Evolutionary conservation across 2,329 filamentous ascomycete genomes (phyloP).

Genomic region (Neurospora crassa): DNA sequence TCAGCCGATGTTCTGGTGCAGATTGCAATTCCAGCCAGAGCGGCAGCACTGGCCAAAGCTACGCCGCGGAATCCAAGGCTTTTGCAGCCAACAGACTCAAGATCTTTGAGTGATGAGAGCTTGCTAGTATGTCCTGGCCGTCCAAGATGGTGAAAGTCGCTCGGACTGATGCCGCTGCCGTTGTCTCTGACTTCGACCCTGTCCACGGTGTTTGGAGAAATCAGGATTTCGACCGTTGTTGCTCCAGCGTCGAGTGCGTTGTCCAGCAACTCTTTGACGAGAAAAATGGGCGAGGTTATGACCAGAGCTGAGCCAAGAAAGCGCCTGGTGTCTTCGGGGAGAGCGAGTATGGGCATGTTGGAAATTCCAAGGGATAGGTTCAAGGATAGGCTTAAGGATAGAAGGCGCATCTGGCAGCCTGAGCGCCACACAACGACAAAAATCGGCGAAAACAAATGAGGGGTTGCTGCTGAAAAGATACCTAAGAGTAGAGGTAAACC

Average conservation of each 20-base stretch:
- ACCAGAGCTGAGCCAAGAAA: conserved; percentile 52
- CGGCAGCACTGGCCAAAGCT: conserved; percentile 57
- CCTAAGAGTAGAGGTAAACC: background rate
- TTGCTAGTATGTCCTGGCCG: conserved; percentile 66
- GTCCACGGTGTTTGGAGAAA: conserved; percentile 58
- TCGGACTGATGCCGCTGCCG: conserved; percentile 56
- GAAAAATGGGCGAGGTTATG: conserved; percentile 47
- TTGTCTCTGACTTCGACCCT: conserved; percentile 64
- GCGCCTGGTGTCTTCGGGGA: conserved; percentile 40
- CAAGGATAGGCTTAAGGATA: background rate
- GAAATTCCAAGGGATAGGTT: background rate
- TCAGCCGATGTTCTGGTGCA: conserved; percentile 56
- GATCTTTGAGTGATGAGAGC: conserved; percentile 52
- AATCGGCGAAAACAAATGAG: background rate
- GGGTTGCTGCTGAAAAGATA: background rate
- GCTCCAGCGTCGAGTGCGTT: conserved; percentile 67
- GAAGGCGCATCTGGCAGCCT: background rate
- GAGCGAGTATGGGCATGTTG: conserved; percentile 39
- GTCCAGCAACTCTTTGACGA: conserved; percentile 70
- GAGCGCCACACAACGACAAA: background rate
- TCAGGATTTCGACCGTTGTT: conserved; percentile 52
- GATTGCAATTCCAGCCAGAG: conserved; percentile 49
- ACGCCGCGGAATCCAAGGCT: conserved; percentile 71
- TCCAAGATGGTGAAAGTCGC: conserved; percentile 55
- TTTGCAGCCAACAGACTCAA: conserved; percentile 43